Percentiles rank a stretch among this genome's conserved stretches.
phyloP scores from a whole-genome alignment of 2,329 filamentous ascomycete genomes.

The Fusarium sp. region DNA sequence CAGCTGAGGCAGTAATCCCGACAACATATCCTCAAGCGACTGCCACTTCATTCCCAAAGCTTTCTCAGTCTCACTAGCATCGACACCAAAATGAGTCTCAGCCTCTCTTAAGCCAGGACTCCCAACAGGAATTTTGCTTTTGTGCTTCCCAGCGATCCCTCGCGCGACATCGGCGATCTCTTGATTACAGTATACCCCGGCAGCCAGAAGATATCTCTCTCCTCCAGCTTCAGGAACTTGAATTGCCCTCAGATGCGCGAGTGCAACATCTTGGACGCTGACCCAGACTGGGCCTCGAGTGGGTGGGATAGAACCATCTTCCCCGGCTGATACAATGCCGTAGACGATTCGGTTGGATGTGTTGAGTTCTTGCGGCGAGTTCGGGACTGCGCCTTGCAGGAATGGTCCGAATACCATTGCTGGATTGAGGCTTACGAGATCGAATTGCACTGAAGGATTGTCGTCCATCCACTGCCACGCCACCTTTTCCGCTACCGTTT shows the following conservation, averaged over 20 bases:
- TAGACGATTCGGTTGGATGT: conserved; percentile 14
- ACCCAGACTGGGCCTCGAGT: conserved; percentile 13
- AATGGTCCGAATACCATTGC: conserved; percentile 18
- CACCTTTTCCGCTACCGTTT: conserved; percentile 11
- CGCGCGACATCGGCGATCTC: conserved; percentile 2
- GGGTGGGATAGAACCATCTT: not conserved
- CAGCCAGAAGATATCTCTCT: conserved; percentile 9
- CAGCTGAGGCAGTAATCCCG: not conserved
- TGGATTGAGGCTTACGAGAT: conserved; percentile 7
- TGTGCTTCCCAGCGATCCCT: not conserved
- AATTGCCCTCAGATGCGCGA: conserved; percentile 4
- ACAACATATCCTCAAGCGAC: conserved; percentile 1
- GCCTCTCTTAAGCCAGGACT: not conserved
- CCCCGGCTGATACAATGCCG: not conserved
- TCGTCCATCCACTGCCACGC: conserved; percentile 15
- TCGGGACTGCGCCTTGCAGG: not conserved
- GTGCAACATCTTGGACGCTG: conserved; percentile 5
- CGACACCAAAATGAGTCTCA: not conserved
- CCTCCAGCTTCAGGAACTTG: conserved; percentile 7
- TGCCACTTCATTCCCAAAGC: conserved; percentile 1
- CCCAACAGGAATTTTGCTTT: not conserved
- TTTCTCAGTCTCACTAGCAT: conserved; percentile 11
- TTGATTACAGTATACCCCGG: conserved; percentile 11
- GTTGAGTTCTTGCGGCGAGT: conserved; percentile 1
- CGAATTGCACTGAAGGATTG: not conserved